Conservation (phyloP, 805 yeast species). For the Wickerhamiella nectarea region DNA sequence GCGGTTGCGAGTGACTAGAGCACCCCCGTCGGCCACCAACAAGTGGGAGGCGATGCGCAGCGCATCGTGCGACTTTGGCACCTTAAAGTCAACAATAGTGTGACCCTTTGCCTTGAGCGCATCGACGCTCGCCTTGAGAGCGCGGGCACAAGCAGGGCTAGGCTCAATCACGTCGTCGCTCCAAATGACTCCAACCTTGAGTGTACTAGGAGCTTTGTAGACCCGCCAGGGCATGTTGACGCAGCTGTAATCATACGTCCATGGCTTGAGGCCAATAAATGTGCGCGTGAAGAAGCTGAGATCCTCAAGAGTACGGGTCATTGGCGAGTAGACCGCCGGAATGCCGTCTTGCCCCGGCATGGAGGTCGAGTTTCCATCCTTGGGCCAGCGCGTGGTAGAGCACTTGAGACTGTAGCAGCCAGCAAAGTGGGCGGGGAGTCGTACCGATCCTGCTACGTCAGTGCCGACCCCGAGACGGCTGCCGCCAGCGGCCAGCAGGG, state of each 20-base stretch:
- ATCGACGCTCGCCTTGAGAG: slow-evolving; percentile 28
- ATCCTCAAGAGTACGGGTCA: slow-evolving; percentile 37
- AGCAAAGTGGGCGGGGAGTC: slow-evolving; percentile 41
- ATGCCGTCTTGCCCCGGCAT: slow-evolving; percentile 38
- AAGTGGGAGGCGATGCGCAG: slow-evolving; percentile 40
- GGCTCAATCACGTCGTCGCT: slow-evolving; percentile 40
- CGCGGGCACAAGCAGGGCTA: slow-evolving; percentile 35
- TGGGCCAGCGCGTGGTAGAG: slow-evolving; percentile 38
- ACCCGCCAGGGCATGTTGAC: slow-evolving; percentile 41
- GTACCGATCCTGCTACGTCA: slow-evolving; percentile 44
- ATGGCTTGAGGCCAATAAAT: slow-evolving; percentile 37
- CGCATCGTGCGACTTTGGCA: slow-evolving; percentile 43
- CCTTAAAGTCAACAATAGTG: slow-evolving; percentile 32
- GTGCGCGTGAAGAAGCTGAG: slow-evolving; percentile 36
- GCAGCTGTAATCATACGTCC: slow-evolving; percentile 36
- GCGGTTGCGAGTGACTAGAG: slow-evolving; percentile 20
- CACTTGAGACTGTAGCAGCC: slow-evolving; percentile 40
- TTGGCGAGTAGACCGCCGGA: slow-evolving; percentile 32
- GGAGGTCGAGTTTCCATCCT: slow-evolving; percentile 28
- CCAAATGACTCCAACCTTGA: slow-evolving; percentile 36
- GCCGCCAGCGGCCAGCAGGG: slow-evolving; percentile 35
- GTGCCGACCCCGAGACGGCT: slow-evolving; percentile 41
- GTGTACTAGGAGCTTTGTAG: slow-evolving; percentile 27
- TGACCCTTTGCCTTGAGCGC: slow-evolving; percentile 35
- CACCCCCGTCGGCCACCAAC: slow-evolving; percentile 27